Evolutionary conservation across 2,329 filamentous ascomycete genomes (phyloP).

Genomic region (Calonectria leucothoes): DNA sequence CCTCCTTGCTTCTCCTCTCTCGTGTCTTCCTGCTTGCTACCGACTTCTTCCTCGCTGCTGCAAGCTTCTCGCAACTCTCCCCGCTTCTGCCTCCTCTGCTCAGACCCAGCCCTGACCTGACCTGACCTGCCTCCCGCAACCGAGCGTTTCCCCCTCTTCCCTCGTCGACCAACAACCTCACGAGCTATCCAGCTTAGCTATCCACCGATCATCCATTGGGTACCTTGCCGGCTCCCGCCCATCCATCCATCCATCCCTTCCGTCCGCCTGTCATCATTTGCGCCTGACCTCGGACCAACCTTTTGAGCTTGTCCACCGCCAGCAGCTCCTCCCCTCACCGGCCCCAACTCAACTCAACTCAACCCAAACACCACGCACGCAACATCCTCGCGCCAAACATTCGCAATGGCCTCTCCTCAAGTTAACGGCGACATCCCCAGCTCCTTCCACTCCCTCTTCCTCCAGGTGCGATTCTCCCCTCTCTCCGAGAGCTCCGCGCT

Average conservation of each 20-base stretch:
- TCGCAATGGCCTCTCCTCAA: constrained; percentile 54
- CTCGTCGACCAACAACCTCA: not conserved
- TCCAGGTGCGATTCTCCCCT: constrained; percentile 54
- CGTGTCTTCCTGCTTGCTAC: constrained; percentile 24
- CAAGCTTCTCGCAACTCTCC: not conserved
- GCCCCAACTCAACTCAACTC: constrained; percentile 5
- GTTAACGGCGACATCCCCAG: constrained; percentile 63
- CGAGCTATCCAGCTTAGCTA: not conserved
- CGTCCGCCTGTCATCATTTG: constrained; percentile 24
- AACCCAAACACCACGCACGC: constrained; percentile 25
- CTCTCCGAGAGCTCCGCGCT: not conserved
- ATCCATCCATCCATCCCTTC: constrained; percentile 9
- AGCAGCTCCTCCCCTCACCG: constrained; percentile 8
- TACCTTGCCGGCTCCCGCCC: constrained; percentile 3
- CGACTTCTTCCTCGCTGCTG: constrained; percentile 1
- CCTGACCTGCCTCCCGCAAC: not conserved
- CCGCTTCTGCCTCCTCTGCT: not conserved
- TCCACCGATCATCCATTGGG: not conserved
- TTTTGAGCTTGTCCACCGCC: constrained; percentile 22
- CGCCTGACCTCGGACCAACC: constrained; percentile 15
- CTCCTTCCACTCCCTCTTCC: constrained; percentile 60
- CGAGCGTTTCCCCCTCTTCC: not conserved
- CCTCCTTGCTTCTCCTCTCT: constrained; percentile 20
- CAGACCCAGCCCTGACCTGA: constrained; percentile 1
- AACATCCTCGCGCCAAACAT: constrained; percentile 4